These are phyloP conservation scores for Trichoderma gamsii DNA, from an alignment of 495 filamentous ascomycete species.

Conservation along the genomic window DNA sequence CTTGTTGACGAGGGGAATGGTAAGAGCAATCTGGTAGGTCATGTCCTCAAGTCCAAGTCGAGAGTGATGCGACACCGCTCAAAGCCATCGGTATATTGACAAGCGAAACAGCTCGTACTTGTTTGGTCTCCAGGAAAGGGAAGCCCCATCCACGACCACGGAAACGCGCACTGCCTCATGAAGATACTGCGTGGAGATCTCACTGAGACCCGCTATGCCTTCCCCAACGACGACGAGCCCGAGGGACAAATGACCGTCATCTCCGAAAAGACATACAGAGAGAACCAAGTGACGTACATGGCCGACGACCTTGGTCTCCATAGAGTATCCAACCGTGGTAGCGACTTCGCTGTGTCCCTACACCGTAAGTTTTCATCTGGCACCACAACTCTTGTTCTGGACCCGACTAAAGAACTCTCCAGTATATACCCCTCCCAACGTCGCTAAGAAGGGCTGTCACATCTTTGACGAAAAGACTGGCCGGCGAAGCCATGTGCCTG, in stretches of 20 bases:
- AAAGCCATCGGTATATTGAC: not conserved
- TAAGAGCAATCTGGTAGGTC: conserved; percentile 75
- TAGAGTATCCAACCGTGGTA: conserved; percentile 67
- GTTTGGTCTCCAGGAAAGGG: conserved; percentile 91
- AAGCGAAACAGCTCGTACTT: conserved; percentile 59
- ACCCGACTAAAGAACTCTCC: not conserved
- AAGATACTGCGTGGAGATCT: conserved; percentile 69
- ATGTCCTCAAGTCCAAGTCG: not conserved
- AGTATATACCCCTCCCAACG: conserved; percentile 91
- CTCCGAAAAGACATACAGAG: conserved; percentile 47
- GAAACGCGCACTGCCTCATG: conserved; percentile 71
- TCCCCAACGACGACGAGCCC: conserved; percentile 50
- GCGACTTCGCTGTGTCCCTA: conserved; percentile 74
- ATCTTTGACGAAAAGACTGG: conserved; percentile 69
- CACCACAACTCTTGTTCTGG: conserved; percentile 13
- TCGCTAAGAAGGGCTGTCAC: conserved; percentile 64
- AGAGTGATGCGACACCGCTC: not conserved
- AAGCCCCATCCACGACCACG: conserved; percentile 82
- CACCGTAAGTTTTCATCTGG: conserved; percentile 55
- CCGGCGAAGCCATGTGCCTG: conserved; percentile 60
- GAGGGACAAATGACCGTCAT: conserved; percentile 48
- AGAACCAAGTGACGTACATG: conserved; percentile 76
- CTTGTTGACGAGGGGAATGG: conserved; percentile 87
- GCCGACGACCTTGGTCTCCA: conserved; percentile 81
- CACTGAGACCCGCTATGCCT: conserved; percentile 72